A percentile compares a stretch with the other conserved stretches of the same genome.
Evolutionary conservation across 2,329 filamentous ascomycete species (phyloP).

Genomic region (Escovopsis sp.): DNA sequence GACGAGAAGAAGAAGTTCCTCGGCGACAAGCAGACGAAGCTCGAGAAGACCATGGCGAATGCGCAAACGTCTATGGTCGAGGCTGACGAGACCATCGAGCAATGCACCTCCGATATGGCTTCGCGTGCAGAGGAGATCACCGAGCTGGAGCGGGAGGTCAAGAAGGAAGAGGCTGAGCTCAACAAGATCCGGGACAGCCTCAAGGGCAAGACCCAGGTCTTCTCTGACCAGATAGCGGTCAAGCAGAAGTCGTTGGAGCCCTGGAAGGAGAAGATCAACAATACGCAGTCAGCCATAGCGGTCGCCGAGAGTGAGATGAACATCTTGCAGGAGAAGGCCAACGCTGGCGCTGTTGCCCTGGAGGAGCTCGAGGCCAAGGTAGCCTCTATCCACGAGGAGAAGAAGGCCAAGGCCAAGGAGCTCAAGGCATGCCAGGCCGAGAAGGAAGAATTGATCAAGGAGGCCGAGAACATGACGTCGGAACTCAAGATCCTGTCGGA

Average conservation of each 20-base stretch:
- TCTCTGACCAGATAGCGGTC: constrained; percentile 79
- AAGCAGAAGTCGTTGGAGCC: constrained; percentile 94
- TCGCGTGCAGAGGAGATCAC: constrained; percentile 60
- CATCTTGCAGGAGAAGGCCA: constrained; percentile 80
- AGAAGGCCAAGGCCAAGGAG: constrained; percentile 55
- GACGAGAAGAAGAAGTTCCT: constrained; percentile 97
- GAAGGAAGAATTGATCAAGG: constrained; percentile 57
- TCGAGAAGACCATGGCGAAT: constrained; percentile 72
- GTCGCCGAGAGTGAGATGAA: constrained; percentile 90
- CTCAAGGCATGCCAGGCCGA: constrained; percentile 63
- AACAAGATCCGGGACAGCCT: constrained; percentile 69
- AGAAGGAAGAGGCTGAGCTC: constrained; percentile 68
- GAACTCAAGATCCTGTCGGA: constrained; percentile 59
- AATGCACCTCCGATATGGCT: constrained; percentile 66
- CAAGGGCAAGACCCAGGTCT: constrained; percentile 89
- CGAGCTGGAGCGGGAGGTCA: constrained; percentile 61
- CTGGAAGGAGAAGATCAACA: constrained; percentile 93
- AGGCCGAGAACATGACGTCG: constrained; percentile 54
- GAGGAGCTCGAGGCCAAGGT: constrained; percentile 76
- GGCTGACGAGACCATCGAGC: constrained; percentile 62
- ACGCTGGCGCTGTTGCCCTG: constrained; percentile 69
- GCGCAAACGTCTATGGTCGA: constrained; percentile 63
- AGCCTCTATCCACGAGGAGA: constrained; percentile 53
- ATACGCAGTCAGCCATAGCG: constrained; percentile 86
- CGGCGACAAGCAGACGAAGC: constrained; percentile 79